A percentile compares a stretch with the other conserved stretches of the same genome.
phyloP scores from a whole-genome alignment of 2,329 filamentous ascomycete species.

The Penicillium sp. region DNA sequence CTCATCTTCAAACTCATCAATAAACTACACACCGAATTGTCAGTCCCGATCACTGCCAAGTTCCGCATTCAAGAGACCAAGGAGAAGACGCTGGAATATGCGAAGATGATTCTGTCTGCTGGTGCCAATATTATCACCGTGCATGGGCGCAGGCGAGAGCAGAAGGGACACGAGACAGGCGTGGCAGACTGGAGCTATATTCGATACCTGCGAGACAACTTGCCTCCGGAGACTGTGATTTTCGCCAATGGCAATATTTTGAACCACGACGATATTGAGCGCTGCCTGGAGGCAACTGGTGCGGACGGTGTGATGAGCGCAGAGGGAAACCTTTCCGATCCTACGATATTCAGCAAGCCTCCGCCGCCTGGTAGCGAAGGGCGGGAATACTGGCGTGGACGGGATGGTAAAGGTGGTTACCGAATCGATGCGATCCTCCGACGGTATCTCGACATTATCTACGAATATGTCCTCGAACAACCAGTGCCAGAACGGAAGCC shows the following conservation, averaged over 20 bases:
- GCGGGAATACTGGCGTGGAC: conserved; percentile 83
- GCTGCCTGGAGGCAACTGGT: conserved; percentile 78
- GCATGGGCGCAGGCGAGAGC: conserved; percentile 83
- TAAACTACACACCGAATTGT: conserved; percentile 74
- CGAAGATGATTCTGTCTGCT: conserved; percentile 79
- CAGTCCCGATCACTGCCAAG: conserved; percentile 90
- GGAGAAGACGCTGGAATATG: conserved; percentile 86
- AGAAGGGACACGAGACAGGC: conserved; percentile 95
- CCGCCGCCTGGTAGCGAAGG: conserved; percentile 66
- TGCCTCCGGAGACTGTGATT: conserved; percentile 85
- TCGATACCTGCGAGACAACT: conserved; percentile 74
- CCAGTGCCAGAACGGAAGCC: conserved; percentile 66
- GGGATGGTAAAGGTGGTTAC: conserved; percentile 78
- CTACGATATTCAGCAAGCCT: conserved; percentile 74
- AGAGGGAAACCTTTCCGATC: conserved; percentile 92
- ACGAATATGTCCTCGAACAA: conserved; percentile 71
- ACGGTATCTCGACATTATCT: conserved; percentile 87
- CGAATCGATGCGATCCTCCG: conserved; percentile 84
- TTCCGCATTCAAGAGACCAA: conserved; percentile 85
- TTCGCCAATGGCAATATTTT: conserved; percentile 97
- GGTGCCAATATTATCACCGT: conserved; percentile 93
- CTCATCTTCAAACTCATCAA: conserved; percentile 81
- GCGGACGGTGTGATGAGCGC: conserved; percentile 95
- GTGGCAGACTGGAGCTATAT: conserved; percentile 90
- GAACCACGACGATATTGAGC: conserved; percentile 73